Evolutionary conservation across 345 rosid genomes (phyloP).

Genomic region (Triadica sebifera): DNA sequence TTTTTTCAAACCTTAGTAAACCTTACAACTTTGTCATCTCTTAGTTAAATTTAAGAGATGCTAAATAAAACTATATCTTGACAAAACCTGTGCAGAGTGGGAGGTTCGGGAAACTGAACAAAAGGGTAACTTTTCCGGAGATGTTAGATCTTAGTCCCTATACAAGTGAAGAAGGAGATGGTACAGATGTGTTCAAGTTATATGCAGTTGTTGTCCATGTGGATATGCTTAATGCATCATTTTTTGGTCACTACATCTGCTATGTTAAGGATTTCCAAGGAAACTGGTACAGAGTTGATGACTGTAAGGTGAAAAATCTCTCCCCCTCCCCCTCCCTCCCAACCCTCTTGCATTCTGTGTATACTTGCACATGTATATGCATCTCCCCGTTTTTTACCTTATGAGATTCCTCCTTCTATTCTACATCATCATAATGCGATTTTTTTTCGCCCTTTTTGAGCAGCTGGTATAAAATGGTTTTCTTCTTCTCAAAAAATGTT

Average conservation of each 20-base stretch:
- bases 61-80: conserved; percentile 11
- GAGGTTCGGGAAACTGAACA: conserved; percentile 95
- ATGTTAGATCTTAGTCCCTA: conserved; percentile 77
- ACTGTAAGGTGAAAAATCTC: conserved; percentile 62
- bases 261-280: conserved; percentile 80
- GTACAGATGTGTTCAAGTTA: conserved; percentile 65
- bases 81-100: conserved; percentile 68
- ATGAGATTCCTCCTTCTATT: neutral
- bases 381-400: neutral
- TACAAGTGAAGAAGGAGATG: conserved; percentile 77
- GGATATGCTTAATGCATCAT: conserved; percentile 97
- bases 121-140: conserved; percentile 82
- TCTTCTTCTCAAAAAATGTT: too few relatives aligned
- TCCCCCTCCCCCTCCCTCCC: neutral
- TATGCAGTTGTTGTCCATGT: conserved; percentile 95
- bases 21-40: neutral
- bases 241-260: conserved; percentile 93
- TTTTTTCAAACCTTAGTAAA: too few relatives aligned
- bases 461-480: too few relatives aligned
- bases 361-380: conserved; percentile 7
- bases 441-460: too few relatives aligned
- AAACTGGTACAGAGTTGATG: conserved; percentile 84
- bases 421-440: neutral
- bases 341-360: neutral
- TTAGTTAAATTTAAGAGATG: neutral